Evolutionary conservation across 306 rosid genomes (phyloP), one percentile per base, ranked within the genome.

Genomic region (Cicer judaicum): DNA sequence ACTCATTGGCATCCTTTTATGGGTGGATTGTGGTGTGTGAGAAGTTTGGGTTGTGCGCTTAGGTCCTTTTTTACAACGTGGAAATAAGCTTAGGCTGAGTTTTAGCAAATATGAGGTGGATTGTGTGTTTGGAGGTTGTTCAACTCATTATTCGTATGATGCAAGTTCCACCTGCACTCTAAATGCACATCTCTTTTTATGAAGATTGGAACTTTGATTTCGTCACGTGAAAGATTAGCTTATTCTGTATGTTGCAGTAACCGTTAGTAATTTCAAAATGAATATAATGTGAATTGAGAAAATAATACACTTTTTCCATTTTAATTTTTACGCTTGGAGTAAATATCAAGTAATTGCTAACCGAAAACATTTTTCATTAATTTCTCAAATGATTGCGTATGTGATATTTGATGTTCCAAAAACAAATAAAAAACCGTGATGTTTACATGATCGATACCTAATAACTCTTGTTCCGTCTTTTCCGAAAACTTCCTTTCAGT

Each of bases 371-470:
- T 63, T 52, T 43, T 19, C n/a, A 16, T 49, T 63, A 47, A 36
- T 49, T 74, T 42, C 4, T 47, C 18, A 9, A 44, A 0, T 18
- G 47, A 39, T 24, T 15, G 18, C 72, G 42, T 13, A 16, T 38
- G 18, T 14, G 24, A 6, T 19, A 13, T 41, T 41, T 47, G 14
- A 59, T 77, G 52, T 46, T 57, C 61, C 48, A 60, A 70, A 60
- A 70, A 1, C 5, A 2, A 78, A 42, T 29, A 12, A 18, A 52
- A 53, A 42, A 8, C 21, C 15, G 8, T 0, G 21, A 55, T 34
- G 64, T 5, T 10, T 57, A 24, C 74, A 64, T 72, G 83, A 79
- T 79, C 8, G 74, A 10, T 56, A 21, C 64, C 11, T 53, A 19
- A 12, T 59, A 79, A 47, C 79, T 79, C 24, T 5, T 57, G 14